Percentiles rank a stretch among this genome's conserved stretches.
phyloP scores from a whole-genome alignment of 352 stramenopile species.

The Phytophthora pluvialis region DNA sequence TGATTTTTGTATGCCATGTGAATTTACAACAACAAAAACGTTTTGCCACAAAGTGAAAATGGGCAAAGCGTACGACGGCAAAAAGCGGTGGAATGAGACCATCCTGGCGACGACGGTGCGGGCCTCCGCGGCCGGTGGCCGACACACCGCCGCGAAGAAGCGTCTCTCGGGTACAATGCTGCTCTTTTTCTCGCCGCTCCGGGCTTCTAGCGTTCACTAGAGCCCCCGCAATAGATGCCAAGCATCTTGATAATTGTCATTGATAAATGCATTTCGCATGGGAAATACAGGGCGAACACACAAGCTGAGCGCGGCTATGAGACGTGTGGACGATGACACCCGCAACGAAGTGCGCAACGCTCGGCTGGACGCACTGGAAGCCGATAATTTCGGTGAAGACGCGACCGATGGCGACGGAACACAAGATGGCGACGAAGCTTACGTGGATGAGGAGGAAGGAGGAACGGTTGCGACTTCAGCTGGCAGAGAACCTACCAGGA shows the following conservation, averaged over 20 bases:
- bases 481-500: constrained; percentile 29
- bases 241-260: constrained; percentile 8
- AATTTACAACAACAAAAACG: background rate
- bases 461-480: constrained; percentile 7
- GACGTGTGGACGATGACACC: constrained; percentile 85
- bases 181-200: constrained; percentile 2
- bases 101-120: constrained; percentile 57
- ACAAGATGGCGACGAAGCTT: constrained; percentile 50
- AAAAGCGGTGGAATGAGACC: constrained; percentile 88
- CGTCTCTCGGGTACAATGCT: constrained; percentile 57
- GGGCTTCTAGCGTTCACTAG: constrained; percentile 5
- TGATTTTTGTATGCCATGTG: constrained; percentile 12
- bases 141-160: constrained; percentile 50
- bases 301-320: constrained; percentile 85
- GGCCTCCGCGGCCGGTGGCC: constrained; percentile 1
- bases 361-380: constrained; percentile 87
- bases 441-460: constrained; percentile 73
- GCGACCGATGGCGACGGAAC: constrained; percentile 55
- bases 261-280: constrained; percentile 16
- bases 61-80: constrained; percentile 82
- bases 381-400: constrained; percentile 88
- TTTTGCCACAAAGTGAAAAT: constrained; percentile 37
- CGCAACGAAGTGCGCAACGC: constrained; percentile 83
- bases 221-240: background rate
- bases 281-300: constrained; percentile 60